Evolutionary conservation across 768 basidiomycete species (phyloP).

Genomic region (Tylopilus plumbeoviolaceoides): DNA sequence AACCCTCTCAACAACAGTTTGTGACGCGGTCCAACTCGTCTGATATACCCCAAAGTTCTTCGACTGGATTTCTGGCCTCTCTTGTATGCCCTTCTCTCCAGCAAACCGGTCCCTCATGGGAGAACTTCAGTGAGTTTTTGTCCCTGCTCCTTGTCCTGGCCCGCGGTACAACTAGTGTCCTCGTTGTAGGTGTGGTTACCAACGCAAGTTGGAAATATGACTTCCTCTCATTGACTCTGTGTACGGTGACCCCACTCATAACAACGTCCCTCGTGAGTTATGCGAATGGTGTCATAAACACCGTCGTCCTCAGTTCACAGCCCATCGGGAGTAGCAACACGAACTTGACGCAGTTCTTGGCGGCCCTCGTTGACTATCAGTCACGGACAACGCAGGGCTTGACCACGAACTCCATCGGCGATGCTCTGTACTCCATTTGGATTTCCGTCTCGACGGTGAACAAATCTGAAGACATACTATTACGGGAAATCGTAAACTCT

Average conservation of each 20-base stretch:
- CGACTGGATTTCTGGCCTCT: constrained; percentile 2
- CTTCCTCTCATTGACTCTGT: constrained; percentile 10
- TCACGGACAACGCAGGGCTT: constrained; percentile 11
- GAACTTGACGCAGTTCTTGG: constrained; percentile 12
- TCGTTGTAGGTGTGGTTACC: background rate
- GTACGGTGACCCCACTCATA: constrained; percentile 6
- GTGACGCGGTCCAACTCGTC: constrained; percentile 3
- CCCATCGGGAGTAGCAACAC: constrained; percentile 1
- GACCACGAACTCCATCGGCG: constrained; percentile 14
- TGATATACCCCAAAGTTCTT: background rate
- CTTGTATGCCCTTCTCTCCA: constrained; percentile 1
- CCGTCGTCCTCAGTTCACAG: background rate
- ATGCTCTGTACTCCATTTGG: constrained; percentile 14
- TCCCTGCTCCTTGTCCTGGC: background rate
- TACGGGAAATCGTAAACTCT: constrained; percentile 3
- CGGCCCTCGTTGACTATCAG: constrained; percentile 5
- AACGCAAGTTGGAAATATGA: constrained; percentile 10
- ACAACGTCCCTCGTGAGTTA: constrained; percentile 16
- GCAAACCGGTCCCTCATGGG: constrained; percentile 1
- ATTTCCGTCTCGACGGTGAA: background rate
- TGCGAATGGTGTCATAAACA: background rate
- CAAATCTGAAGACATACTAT: background rate
- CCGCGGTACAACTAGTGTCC: no score
- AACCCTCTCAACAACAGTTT: constrained; percentile 1
- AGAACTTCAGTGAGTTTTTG: background rate